A percentile compares a stretch with the other conserved stretches of the same genome.
phyloP scores from a whole-genome alignment of 768 basidiomycete species.

The Dendrothele bispora region DNA sequence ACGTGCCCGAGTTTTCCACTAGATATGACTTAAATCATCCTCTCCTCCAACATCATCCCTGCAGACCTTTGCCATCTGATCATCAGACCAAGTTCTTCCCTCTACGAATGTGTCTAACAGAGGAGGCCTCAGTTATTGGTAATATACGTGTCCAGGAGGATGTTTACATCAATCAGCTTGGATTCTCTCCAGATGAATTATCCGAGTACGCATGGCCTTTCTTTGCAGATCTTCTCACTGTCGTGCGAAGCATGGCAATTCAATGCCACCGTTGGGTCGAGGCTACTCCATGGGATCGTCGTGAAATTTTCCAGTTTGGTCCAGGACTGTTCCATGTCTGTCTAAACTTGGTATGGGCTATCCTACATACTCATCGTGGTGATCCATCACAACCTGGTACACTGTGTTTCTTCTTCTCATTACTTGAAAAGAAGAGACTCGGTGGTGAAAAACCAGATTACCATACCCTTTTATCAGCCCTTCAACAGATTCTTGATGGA shows the following conservation, averaged over 20 bases:
- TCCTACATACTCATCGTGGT: too few relatives aligned
- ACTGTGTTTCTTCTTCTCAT: too few relatives aligned
- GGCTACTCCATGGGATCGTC: too few relatives aligned
- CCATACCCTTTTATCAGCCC: constrained; percentile 13
- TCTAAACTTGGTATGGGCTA: too few relatives aligned
- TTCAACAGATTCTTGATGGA: constrained; percentile 11
- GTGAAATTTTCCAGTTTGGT: too few relatives aligned
- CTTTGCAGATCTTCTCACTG: too few relatives aligned
- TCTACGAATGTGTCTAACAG: constrained; percentile 5
- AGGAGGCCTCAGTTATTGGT: constrained; percentile 10
- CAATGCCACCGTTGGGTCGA: too few relatives aligned
- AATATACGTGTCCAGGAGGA: constrained; percentile 11
- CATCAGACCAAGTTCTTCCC: constrained; percentile 8
- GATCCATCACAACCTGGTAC: too few relatives aligned
- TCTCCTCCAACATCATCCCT: background rate
- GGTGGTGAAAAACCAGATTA: constrained; percentile 15
- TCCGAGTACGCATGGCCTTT: too few relatives aligned
- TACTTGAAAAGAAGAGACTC: constrained; percentile 2
- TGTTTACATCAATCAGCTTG: constrained; percentile 13
- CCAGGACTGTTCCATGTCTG: too few relatives aligned
- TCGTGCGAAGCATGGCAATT: too few relatives aligned
- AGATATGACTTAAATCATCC: background rate
- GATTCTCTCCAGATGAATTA: background rate
- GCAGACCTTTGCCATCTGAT: constrained; percentile 4
- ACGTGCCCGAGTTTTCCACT: background rate